Conservation (phyloP, 257 asterid species). For the Datura wrightii region DNA sequence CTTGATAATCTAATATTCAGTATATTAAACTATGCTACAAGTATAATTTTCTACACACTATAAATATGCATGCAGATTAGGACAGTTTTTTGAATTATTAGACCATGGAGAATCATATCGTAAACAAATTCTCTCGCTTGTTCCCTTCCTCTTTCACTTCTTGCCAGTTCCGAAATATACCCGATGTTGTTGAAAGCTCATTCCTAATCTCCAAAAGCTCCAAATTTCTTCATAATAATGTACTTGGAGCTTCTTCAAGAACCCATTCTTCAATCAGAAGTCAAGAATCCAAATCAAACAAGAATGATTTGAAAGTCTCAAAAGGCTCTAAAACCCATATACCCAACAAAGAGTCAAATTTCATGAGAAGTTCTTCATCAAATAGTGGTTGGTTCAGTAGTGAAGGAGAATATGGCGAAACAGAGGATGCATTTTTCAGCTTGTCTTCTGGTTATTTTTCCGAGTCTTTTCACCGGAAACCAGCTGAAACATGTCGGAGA, state of each 20-base stretch:
- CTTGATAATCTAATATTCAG: not conserved
- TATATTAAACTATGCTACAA: not conserved
- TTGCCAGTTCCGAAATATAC: constrained; percentile 48
- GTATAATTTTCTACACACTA: not conserved
- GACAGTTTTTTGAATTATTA: constrained; percentile 1
- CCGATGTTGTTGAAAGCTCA: constrained; percentile 59
- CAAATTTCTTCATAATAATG: not conserved
- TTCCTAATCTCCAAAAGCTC: constrained; percentile 39
- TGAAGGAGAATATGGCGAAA: constrained; percentile 42
- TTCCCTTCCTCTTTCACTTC: constrained; percentile 68
- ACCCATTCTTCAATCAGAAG: constrained; percentile 19
- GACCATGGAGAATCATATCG: constrained; percentile 55
- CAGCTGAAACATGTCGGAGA: constrained; percentile 32
- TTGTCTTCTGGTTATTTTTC: constrained; percentile 56
- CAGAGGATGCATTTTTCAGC: constrained; percentile 53
- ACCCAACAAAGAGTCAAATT: not conserved
- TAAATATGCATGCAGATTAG: not conserved
- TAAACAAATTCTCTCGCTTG: constrained; percentile 57
- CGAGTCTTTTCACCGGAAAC: constrained; percentile 56
- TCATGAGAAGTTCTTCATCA: constrained; percentile 48
- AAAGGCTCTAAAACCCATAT: not conserved
- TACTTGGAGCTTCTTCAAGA: constrained; percentile 21
- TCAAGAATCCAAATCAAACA: constrained; percentile 31
- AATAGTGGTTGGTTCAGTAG: constrained; percentile 64
- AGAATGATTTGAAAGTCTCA: not conserved